Evolutionary conservation across 345 rosid genomes (phyloP), one percentile per base, ranked within the genome.

Genomic region (Limnanthes douglasii): DNA sequence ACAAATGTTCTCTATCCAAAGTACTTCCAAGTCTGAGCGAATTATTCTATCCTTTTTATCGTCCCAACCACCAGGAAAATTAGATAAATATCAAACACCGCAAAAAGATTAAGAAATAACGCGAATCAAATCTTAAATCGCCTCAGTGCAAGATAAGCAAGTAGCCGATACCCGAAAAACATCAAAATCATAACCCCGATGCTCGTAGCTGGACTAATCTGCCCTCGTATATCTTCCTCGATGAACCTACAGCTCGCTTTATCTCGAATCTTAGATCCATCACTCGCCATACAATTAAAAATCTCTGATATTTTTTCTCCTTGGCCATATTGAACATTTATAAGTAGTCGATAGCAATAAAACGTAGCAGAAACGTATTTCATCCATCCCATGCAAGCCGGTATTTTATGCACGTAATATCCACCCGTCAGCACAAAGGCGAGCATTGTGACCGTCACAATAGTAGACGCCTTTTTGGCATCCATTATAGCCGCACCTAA

Each of bases 401-500:
- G 97, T 6, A 82, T 69, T 27, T 78, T 78, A 42, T 72, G 94
- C 24, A 88, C 93, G 14, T 88, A 88, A 48, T 43, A 88, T 8
- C 97, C 97, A 9, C 95, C 93, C 0, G 93, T 75, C 24, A 88
- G 52, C 1, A 82, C 80, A 34, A 88, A 83, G 11, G 86, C 97
- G 15, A 88, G 66, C 95, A 76, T 82, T 6, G 90, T 73, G 22
- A 83, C 83, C 0, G 93, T 82, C 1, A 60, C 97, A 18, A 88
- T 38, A 1, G 93, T 82, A 3, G 97, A 78, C 1, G 97, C 97
- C 17, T 76, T 81, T 45, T 88, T 83, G 5, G 93, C 86, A 11
- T 88, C 95, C 95, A 82, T 88, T 39, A 88, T 73, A 0, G 69
- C 73, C 2, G 95, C 95, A 0, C 97, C 97, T 6, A 88, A 6